These are phyloP conservation scores for Vitis vinifera DNA, from an alignment of 164 flowering plant genomes.

Conservation along the genomic window DNA sequence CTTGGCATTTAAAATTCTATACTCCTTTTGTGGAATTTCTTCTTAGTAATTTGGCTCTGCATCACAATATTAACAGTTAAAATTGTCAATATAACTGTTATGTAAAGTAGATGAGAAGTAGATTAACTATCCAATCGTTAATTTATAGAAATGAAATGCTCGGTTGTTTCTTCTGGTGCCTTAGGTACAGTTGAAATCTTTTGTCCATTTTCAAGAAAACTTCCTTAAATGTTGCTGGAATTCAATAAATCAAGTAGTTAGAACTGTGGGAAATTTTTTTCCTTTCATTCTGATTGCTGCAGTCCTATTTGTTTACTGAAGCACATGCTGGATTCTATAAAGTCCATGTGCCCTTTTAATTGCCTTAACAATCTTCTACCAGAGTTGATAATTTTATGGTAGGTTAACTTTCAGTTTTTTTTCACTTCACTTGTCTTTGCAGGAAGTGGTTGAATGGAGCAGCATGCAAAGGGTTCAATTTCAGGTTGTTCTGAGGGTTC, in stretches of 20 bases:
- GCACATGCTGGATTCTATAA: background rate
- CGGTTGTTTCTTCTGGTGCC: no score
- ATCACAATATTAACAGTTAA: no score
- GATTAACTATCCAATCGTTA: no score
- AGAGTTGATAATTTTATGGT: conserved; percentile 1
- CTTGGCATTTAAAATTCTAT: no score
- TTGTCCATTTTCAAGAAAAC: background rate
- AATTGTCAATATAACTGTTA: no score
- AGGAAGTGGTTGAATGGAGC: conserved; percentile 40
- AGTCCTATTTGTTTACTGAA: background rate
- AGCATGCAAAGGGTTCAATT: conserved; percentile 19
- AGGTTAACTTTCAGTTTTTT: background rate
- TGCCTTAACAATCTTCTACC: background rate
- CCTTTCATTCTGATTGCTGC: background rate
- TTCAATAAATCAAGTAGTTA: no score
- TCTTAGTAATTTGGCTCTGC: no score
- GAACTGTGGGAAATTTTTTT: background rate
- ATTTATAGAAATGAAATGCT: no score
- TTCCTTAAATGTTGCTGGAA: background rate
- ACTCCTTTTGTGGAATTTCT: no score
- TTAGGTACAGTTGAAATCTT: background rate
- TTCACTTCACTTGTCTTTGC: conserved; percentile 8
- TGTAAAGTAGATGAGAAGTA: no score
- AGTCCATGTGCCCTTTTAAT: background rate
- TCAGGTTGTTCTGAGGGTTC: conserved; percentile 27